These are phyloP conservation scores for Aquilaria agallochum DNA, from an alignment of 441 rosid genomes.

Conservation along the genomic window DNA sequence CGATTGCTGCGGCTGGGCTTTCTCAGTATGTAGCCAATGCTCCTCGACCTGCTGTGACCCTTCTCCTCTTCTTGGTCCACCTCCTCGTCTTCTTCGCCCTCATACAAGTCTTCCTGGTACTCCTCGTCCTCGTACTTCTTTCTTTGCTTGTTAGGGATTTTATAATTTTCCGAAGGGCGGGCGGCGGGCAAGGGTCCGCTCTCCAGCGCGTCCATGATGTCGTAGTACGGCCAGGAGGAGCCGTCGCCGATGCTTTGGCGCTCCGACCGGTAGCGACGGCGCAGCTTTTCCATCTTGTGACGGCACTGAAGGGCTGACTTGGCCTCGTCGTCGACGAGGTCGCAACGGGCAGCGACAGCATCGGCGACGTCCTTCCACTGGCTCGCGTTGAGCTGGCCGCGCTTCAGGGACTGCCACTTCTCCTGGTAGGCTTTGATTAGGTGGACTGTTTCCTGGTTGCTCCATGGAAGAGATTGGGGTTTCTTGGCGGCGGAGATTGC, in stretches of 20 bases:
- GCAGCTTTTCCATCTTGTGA: conserved; percentile 68
- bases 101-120: conserved; percentile 13
- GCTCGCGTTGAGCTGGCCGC: conserved; percentile 38
- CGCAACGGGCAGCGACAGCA: conserved; percentile 45
- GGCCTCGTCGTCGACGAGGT: conserved; percentile 24
- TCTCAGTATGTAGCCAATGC: conserved; percentile 53
- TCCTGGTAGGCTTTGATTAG: conserved; percentile 48
- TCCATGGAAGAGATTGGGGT: conserved; percentile 50
- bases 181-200: conserved; percentile 44
- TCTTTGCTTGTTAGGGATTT: conserved; percentile 7
- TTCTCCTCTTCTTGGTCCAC: conserved; percentile 18
- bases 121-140: conserved; percentile 4
- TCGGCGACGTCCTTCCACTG: conserved; percentile 61
- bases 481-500: conserved; percentile 25
- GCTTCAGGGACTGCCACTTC: conserved; percentile 45
- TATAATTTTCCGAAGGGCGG: conserved; percentile 28
- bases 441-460: conserved; percentile 46
- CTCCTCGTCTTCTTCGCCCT: conserved; percentile 16
- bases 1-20: conserved; percentile 48
- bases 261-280: conserved; percentile 49
- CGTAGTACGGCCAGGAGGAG: conserved; percentile 47
- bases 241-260: conserved; percentile 28
- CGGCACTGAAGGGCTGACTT: conserved; percentile 50
- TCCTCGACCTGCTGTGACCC: conserved; percentile 39
- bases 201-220: conserved; percentile 50